phyloP scores from a whole-genome alignment of 768 basidiomycete genomes.

The Lactarius vividus region DNA sequence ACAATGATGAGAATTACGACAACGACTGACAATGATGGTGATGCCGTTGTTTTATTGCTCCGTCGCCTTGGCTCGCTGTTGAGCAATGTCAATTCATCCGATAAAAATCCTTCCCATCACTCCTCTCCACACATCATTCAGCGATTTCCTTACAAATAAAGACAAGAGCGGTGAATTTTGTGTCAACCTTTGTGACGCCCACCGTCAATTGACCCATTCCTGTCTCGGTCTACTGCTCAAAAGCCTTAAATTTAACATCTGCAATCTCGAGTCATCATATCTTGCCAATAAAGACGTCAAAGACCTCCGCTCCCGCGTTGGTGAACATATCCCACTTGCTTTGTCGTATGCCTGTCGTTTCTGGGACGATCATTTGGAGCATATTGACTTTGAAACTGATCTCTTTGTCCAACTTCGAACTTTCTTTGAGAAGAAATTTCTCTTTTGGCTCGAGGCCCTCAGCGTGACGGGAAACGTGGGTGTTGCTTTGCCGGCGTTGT shows the following conservation, averaged over 20 bases:
- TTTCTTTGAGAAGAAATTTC: not conserved
- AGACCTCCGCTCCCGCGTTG: not conserved
- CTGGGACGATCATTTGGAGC: not conserved
- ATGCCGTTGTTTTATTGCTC: not conserved
- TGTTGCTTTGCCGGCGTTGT: not conserved
- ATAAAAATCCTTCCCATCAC: not conserved
- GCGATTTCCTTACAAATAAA: conserved; percentile 1
- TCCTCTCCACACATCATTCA: not conserved
- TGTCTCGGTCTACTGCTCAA: not conserved
- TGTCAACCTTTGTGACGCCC: not conserved
- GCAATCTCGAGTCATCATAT: conserved; percentile 2
- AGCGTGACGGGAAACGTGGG: not conserved
- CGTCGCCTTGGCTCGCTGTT: not conserved
- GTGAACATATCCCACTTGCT: not conserved
- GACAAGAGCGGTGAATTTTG: not conserved
- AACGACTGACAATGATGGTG: too few relatives aligned
- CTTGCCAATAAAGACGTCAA: not conserved
- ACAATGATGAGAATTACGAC: not conserved
- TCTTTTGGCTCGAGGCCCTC: not conserved
- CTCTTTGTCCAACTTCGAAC: not conserved
- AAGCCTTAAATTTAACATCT: conserved; percentile 7
- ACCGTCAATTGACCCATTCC: not conserved
- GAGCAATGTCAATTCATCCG: not conserved
- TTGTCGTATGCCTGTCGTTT: conserved; percentile 3
- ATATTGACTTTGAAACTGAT: not conserved